Base-by-base conservation (phyloP, 345 rosid genomes). In the Arabis hirsuta region DNA sequence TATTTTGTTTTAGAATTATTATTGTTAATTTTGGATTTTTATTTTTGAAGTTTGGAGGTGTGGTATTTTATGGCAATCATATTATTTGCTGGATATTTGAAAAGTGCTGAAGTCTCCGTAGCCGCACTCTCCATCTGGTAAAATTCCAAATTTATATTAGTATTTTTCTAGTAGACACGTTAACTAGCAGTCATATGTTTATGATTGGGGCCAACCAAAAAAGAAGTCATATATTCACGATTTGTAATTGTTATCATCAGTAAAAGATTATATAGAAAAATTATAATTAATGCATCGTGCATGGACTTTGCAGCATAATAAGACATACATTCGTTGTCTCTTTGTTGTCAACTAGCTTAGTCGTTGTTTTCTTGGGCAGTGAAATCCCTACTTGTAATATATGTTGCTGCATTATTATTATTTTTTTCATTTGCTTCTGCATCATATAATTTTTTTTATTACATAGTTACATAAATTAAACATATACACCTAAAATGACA, bases 61-160 rank as follows among this genome's bases (percentile, higher is more conserved):
- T 93, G 98, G 98, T 90, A 88, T 64, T 90, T 81, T 62, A 87
- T 84, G 91, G 94, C 88, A 22, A 51, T 93, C 19, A 84, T 93
- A 57, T 82, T 93, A 12, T 86, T 90, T 31, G 98, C 98, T 19
- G 91, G 96, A 57, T 92, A 88, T 62, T 55, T 92, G 13, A 85
- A 87, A 82, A 67, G 90, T 54, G 96, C 98, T 7, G 88, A 90
- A 69, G 67, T 88, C 38, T 80, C 96, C 0, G 98, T 92, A 2
- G 98, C 84, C 43, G 96, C 93, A 5, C 67, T 92, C 73, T 88
- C 98, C n/a, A 84, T 92, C 0, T 92, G 98, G 98, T 92, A 42
- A 77, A 36, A 73, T 9, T 12, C 31, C 8, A 31, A 3, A 2
- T 39, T 48, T 6, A 34, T 48, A 8, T 11, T 48, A 26, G n/a